Base-by-base conservation (phyloP, 2,329 filamentous ascomycete genomes). In the Diaporthe humulicola region DNA sequence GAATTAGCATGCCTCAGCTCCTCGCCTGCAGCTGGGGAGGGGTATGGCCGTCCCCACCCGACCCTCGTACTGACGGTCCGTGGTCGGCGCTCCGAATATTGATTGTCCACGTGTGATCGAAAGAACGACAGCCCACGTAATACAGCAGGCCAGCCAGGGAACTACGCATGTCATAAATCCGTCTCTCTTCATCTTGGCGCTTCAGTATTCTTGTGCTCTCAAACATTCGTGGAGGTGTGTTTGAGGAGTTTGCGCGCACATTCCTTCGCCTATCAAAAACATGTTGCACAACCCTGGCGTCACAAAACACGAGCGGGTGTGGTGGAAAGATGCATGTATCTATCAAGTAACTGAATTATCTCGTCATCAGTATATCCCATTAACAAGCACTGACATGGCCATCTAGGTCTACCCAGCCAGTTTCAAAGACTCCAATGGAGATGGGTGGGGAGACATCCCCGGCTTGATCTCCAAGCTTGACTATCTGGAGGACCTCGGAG, bases 391-490 rank as follows among this genome's bases (percentile, higher is more conserved):
- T 67, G 19, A 67, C 12, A 28, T 38, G 2, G 9, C 12, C 5
- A 28, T 9, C 67, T 87, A 90, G 80, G 86, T 91, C 69, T 91
- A 91, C 75, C 90, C 90, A 3, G 88, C 90, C 17, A 88, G 86
- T 75, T 92, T 91, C 84, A 86, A 87, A 61, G 89, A 90, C 78
- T 88, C 88, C 38, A 87, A 90, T 52, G 84, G 85, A n/a, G 89
- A 90, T 58, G 92, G 92, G 87, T 67, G 45, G 64, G 64, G 64
- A 67, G 64, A 67, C 17, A 67, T 67, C 4, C 64, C 45, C 1
- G 92, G 92, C 17, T 90, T 94, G 70, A 90, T 91, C 17, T 90
- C 89, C 14, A 88, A 92, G 79, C 82, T 94, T 2, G 90, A 93
- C 80, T 92, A 94, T 79, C 85, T 94, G 66, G 86, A 89, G 70